phyloP scores from a whole-genome alignment of 345 rosid genomes.

The Iberis pinnata region DNA sequence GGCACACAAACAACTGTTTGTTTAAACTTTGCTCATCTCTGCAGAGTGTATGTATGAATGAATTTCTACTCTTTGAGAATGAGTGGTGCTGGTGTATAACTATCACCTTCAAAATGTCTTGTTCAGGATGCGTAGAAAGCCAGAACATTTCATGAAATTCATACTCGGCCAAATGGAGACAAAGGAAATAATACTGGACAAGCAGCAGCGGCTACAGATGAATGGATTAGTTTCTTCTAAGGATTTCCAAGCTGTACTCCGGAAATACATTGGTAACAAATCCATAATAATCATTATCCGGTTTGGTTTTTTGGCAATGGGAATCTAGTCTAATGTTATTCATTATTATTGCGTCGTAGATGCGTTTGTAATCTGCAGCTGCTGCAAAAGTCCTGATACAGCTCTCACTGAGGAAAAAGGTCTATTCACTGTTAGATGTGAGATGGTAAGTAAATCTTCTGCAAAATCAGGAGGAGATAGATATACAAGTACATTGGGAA shows the following conservation, averaged over 20 bases:
- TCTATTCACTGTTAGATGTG: constrained; percentile 42
- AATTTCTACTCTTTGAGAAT: too few species aligned
- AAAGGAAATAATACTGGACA: constrained; percentile 38
- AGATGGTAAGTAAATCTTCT: too few species aligned
- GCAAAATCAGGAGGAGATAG: too few species aligned
- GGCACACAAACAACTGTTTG: constrained; percentile 78
- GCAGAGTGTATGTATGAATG: too few species aligned
- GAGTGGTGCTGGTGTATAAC: too few species aligned
- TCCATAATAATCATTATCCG: too few species aligned
- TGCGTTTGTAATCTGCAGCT: constrained; percentile 39
- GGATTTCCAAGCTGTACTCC: constrained; percentile 39
- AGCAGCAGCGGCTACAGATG: constrained; percentile 37
- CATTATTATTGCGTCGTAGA: too few species aligned
- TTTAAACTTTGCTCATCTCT: constrained; percentile 82
- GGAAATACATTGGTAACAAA: constrained; percentile 36
- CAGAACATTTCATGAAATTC: constrained; percentile 43
- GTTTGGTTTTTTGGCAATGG: too few species aligned
- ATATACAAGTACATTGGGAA: too few species aligned
- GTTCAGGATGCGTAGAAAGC: constrained; percentile 45
- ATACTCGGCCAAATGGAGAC: constrained; percentile 43
- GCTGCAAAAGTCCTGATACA: constrained; percentile 50
- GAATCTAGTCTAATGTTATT: too few species aligned
- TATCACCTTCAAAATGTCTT: too few species aligned
- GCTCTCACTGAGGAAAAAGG: constrained; percentile 35
- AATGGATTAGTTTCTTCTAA: constrained; percentile 39